A percentile compares a stretch with the other conserved stretches of the same genome.
Evolutionary conservation across 345 rosid species (phyloP).

Genomic region (Rhizophora mangle): DNA sequence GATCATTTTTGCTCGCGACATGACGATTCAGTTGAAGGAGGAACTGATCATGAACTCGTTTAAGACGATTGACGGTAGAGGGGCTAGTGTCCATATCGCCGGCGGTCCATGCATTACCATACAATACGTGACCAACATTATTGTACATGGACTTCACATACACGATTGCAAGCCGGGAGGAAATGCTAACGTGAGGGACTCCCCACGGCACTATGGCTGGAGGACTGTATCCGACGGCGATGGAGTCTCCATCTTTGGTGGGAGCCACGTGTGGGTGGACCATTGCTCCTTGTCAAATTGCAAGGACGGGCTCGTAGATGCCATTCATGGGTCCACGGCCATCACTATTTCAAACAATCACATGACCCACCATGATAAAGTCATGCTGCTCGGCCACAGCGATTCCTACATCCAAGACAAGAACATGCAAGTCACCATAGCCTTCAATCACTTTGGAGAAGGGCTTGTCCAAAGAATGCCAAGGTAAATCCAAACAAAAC

Average conservation of each 20-base stretch:
- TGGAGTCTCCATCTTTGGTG: conserved; percentile 32
- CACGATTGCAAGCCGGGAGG: conserved; percentile 35
- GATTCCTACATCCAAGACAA: conserved; percentile 27
- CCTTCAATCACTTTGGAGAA: conserved; percentile 34
- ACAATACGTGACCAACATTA: conserved; percentile 30
- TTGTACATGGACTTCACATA: conserved; percentile 26
- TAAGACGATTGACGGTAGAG: conserved; percentile 30
- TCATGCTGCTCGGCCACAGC: conserved; percentile 29
- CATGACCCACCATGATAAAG: conserved; percentile 34
- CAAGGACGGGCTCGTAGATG: conserved; percentile 24
- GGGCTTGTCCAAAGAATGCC: conserved; percentile 35
- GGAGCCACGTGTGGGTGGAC: conserved; percentile 28
- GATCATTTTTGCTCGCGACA: conserved; percentile 29
- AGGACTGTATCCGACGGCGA: conserved; percentile 32
- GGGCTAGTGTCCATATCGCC: conserved; percentile 29
- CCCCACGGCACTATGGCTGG: conserved; percentile 32
- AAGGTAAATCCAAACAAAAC: conserved; percentile 7
- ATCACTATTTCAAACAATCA: conserved; percentile 34
- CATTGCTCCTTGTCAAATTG: conserved; percentile 27
- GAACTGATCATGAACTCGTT: conserved; percentile 33
- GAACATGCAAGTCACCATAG: conserved; percentile 33
- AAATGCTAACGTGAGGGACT: conserved; percentile 31
- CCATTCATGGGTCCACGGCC: conserved; percentile 30
- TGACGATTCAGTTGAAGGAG: conserved; percentile 27
- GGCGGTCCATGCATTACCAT: conserved; percentile 31